These are phyloP conservation scores for Kokia cookei DNA, from an alignment of 441 rosid species.

Conservation along the genomic window DNA sequence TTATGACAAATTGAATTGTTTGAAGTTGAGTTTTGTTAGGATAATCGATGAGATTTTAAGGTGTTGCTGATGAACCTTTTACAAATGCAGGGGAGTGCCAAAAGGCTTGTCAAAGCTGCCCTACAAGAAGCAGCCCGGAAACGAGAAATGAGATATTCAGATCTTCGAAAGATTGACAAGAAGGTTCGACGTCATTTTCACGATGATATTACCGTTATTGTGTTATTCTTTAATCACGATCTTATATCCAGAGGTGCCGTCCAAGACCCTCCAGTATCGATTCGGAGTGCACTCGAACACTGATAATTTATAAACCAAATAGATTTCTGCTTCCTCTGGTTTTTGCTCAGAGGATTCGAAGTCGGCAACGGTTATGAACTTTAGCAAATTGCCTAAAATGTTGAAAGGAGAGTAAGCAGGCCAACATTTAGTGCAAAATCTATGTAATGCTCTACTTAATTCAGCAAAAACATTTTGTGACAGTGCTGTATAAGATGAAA, in stretches of 20 bases:
- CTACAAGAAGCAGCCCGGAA: slow-evolving; percentile 87
- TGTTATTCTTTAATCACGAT: slow-evolving; percentile 76
- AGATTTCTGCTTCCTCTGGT: slow-evolving; percentile 6
- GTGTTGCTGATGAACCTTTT: not conserved
- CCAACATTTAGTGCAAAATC: not conserved
- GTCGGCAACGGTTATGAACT: not conserved
- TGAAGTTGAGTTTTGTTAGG: not conserved
- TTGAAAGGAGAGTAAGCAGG: too few relatives aligned
- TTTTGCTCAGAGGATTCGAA: not conserved
- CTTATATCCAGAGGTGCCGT: slow-evolving; percentile 46
- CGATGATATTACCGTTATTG: slow-evolving; percentile 84
- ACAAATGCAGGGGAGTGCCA: slow-evolving; percentile 68
- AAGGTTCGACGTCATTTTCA: slow-evolving; percentile 87
- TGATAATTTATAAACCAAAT: slow-evolving; percentile 12
- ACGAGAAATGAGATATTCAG: slow-evolving; percentile 81
- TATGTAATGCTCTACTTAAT: not conserved
- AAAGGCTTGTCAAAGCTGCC: slow-evolving; percentile 78
- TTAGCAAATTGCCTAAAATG: too few relatives aligned
- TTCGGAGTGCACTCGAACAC: slow-evolving; percentile 54
- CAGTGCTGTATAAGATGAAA: too few relatives aligned
- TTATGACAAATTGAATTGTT: not conserved
- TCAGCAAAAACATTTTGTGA: too few relatives aligned
- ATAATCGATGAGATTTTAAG: not conserved
- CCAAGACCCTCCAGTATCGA: slow-evolving; percentile 46
- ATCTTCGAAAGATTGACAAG: slow-evolving; percentile 73